Percentiles rank a stretch among this genome's conserved stretches.
Conservation (phyloP, 2,329 filamentous ascomycete species). For the Pestalotiopsis sp. region DNA sequence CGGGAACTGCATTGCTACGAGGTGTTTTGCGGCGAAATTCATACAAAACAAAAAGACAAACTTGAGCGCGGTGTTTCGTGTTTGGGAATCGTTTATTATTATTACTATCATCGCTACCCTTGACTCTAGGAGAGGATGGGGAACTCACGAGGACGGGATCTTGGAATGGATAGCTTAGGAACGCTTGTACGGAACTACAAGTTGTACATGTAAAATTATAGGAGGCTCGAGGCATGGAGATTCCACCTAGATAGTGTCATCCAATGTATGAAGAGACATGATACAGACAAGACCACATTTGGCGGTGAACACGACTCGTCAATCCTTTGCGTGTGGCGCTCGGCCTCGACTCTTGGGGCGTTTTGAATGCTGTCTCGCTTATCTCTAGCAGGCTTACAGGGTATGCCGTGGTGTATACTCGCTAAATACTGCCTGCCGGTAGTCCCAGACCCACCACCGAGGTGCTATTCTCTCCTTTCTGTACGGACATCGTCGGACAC, state of each 20-base stretch:
- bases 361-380: neutral
- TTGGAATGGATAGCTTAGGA: neutral
- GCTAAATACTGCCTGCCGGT: neutral
- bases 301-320: neutral
- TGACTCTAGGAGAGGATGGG: neutral
- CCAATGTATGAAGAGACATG: neutral
- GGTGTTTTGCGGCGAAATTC: conserved; percentile 4
- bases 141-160: neutral
- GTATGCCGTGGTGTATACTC: neutral
- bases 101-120: neutral
- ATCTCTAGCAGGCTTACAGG: neutral
- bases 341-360: neutral
- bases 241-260: neutral
- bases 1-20: neutral
- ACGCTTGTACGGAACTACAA: neutral
- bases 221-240: neutral
- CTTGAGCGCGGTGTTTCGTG: conserved; percentile 3
- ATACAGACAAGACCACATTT: neutral
- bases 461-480: neutral
- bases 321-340: neutral
- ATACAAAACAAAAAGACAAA: neutral
- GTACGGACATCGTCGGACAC: neutral
- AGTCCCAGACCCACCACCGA: neutral
- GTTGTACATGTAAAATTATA: neutral
- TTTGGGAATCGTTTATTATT: neutral